Evolutionary conservation across 495 filamentous ascomycete genomes (phyloP).

Genomic region (Aspergillus indologenus): DNA sequence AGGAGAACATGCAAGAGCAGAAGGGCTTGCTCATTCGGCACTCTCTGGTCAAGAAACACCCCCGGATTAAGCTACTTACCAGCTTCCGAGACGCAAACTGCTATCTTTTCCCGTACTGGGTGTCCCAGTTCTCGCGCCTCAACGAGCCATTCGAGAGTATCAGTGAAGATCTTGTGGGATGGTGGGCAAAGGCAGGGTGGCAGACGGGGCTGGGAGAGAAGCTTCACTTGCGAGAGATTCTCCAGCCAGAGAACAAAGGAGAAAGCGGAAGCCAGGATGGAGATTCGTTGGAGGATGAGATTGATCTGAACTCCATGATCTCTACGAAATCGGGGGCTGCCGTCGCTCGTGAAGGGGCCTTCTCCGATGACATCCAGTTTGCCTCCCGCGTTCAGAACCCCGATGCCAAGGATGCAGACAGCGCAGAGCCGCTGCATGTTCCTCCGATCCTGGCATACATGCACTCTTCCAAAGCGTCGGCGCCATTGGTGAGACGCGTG

Average conservation of each 20-base stretch:
- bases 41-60: slow-evolving; percentile 65
- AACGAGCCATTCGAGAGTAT: slow-evolving; percentile 83
- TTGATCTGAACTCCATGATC: slow-evolving; percentile 61
- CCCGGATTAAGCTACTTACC: slow-evolving; percentile 70
- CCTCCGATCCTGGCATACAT: slow-evolving; percentile 79
- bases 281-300: slow-evolving; percentile 52
- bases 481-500: slow-evolving; percentile 74
- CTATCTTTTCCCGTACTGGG: slow-evolving; percentile 91
- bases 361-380: slow-evolving; percentile 29
- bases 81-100: slow-evolving; percentile 86
- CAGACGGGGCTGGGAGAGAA: slow-evolving; percentile 76
- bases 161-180: slow-evolving; percentile 87
- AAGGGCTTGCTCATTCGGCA: slow-evolving; percentile 70
- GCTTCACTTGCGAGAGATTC: slow-evolving; percentile 65
- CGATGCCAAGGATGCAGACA: slow-evolving; percentile 14
- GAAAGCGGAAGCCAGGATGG: slow-evolving; percentile 42
- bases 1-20: slow-evolving; percentile 70
- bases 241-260: slow-evolving; percentile 41
- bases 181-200: slow-evolving; percentile 94
- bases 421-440: slow-evolving; percentile 33
- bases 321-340: slow-evolving; percentile 46
- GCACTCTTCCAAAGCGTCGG: slow-evolving; percentile 50
- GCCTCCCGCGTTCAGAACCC: slow-evolving; percentile 42
- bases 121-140: slow-evolving; percentile 70
- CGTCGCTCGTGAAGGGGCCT: slow-evolving; percentile 4